Conservation (phyloP, 208 protist genomes). For the Trypanosoma melophagium region DNA sequence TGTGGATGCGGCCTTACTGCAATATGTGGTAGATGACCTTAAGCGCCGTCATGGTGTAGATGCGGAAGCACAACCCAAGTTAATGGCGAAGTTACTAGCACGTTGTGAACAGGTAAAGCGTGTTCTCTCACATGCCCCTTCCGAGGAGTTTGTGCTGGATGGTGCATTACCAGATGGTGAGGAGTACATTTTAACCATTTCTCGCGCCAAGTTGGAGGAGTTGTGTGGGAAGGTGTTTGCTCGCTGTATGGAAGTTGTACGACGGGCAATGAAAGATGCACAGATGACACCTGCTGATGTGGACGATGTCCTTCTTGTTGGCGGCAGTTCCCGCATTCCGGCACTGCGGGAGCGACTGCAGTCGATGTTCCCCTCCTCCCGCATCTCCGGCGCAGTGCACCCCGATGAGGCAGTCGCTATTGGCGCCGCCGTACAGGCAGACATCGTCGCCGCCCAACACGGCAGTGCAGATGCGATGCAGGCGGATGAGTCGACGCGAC, state of each 20-base stretch:
- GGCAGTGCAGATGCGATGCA: too few species aligned
- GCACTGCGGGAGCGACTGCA: slow-evolving; percentile 91
- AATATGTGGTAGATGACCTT: slow-evolving; percentile 94
- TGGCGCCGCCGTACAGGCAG: slow-evolving; percentile 99
- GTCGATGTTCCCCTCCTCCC: slow-evolving; percentile 73
- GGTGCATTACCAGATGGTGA: slow-evolving; percentile 91
- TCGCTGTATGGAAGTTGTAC: slow-evolving; percentile 71
- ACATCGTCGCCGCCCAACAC: slow-evolving; percentile 69
- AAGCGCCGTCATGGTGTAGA: slow-evolving; percentile 88
- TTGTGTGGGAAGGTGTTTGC: slow-evolving; percentile 84
- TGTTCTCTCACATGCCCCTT: slow-evolving; percentile 89
- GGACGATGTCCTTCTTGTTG: slow-evolving; percentile 94
- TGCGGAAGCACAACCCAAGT: slow-evolving; percentile 31
- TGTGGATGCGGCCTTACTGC: slow-evolving; percentile 68
- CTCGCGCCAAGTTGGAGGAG: slow-evolving; percentile 98
- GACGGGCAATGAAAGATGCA: slow-evolving; percentile 89
- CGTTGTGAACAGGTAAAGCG: slow-evolving; percentile 95
- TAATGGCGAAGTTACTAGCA: slow-evolving; percentile 57
- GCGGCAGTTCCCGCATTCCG: slow-evolving; percentile 97
- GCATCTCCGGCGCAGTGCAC: slow-evolving; percentile 93
- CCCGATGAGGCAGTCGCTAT: slow-evolving; percentile 98
- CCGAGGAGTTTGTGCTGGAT: slow-evolving; percentile 95
- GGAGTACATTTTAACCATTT: slow-evolving; percentile 95
- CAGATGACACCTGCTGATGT: slow-evolving; percentile 77
- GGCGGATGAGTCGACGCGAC: too few species aligned